phyloP scores from a whole-genome alignment of 257 asterid species.

The Scutellaria baicalensis region DNA sequence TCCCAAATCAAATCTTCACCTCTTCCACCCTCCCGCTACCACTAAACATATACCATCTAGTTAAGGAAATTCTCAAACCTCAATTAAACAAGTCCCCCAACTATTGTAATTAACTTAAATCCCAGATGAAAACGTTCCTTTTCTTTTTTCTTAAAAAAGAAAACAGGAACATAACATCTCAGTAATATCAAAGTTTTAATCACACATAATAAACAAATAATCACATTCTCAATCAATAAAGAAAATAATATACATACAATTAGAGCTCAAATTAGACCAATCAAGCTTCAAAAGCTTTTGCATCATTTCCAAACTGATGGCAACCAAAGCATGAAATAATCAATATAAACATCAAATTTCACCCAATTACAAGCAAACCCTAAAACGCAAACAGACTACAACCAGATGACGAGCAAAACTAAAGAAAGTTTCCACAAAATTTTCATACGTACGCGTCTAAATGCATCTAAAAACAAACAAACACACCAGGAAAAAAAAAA shows the following conservation, averaged over 20 bases:
- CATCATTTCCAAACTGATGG: not conserved
- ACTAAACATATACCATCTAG: conserved; percentile 13
- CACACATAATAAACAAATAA: conserved; percentile 3
- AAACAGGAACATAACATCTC: not conserved
- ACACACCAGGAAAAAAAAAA: conserved; percentile 1
- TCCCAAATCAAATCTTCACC: conserved; percentile 24
- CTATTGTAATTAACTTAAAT: not conserved
- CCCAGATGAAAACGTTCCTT: not conserved
- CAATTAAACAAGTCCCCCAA: not conserved
- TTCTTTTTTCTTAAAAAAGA: too few species aligned
- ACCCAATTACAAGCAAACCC: not conserved
- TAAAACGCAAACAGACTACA: not conserved
- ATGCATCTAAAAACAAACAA: not conserved
- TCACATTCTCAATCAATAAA: not conserved
- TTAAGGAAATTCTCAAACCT: conserved; percentile 9
- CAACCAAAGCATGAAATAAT: conserved; percentile 8
- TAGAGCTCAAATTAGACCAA: not conserved
- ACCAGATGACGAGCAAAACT: not conserved
- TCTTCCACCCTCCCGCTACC: conserved; percentile 15
- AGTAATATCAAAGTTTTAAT: not conserved
- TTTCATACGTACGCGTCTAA: not conserved
- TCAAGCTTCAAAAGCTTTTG: not conserved
- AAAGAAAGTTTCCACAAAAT: not conserved
- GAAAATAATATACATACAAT: not conserved
- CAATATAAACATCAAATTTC: not conserved